Evolutionary conservation across 352 stramenopile genomes (phyloP).

Genomic region (Pythium folliculosum): DNA sequence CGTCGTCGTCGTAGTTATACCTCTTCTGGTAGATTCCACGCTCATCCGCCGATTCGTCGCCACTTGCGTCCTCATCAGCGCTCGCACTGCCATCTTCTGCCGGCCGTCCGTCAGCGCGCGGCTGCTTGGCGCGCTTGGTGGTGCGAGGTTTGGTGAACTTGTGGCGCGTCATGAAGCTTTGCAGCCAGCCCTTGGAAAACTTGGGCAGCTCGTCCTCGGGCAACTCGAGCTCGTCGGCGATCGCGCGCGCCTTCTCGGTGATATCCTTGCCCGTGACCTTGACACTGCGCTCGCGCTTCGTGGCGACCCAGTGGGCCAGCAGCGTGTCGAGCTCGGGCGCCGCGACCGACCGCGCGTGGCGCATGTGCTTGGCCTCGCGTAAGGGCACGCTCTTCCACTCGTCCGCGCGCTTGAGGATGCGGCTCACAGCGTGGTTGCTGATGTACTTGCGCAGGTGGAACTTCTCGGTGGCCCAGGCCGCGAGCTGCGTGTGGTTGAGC

Average conservation of each 20-base stretch:
- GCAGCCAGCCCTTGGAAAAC: slow-evolving; percentile 32
- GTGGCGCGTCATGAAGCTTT: slow-evolving; percentile 25
- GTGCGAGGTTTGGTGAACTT: slow-evolving; percentile 16
- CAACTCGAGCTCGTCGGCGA: slow-evolving; percentile 23
- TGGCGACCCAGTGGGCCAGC: slow-evolving; percentile 22
- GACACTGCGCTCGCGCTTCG: slow-evolving; percentile 16
- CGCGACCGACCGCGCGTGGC: slow-evolving; percentile 15
- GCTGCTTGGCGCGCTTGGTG: slow-evolving; percentile 6
- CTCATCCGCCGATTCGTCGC: slow-evolving; percentile 1
- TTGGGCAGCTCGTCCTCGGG: slow-evolving; percentile 24
- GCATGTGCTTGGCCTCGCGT: slow-evolving; percentile 21
- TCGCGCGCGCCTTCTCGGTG: slow-evolving; percentile 4
- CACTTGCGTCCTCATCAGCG: slow-evolving; percentile 2
- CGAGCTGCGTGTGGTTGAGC: slow-evolving; percentile 25
- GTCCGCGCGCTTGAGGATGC: slow-evolving; percentile 25
- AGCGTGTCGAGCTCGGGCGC: slow-evolving; percentile 23
- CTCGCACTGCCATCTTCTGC: background rate
- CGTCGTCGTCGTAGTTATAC: background rate
- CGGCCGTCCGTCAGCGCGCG: background rate
- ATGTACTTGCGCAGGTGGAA: slow-evolving; percentile 34
- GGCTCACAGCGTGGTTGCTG: slow-evolving; percentile 26
- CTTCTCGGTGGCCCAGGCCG: slow-evolving; percentile 27
- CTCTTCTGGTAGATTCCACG: too few species aligned
- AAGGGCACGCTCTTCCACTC: slow-evolving; percentile 24
- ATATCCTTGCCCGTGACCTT: slow-evolving; percentile 25